Conservation (phyloP, 2,329 filamentous ascomycete genomes). For the Cryphonectria nitschkei region DNA sequence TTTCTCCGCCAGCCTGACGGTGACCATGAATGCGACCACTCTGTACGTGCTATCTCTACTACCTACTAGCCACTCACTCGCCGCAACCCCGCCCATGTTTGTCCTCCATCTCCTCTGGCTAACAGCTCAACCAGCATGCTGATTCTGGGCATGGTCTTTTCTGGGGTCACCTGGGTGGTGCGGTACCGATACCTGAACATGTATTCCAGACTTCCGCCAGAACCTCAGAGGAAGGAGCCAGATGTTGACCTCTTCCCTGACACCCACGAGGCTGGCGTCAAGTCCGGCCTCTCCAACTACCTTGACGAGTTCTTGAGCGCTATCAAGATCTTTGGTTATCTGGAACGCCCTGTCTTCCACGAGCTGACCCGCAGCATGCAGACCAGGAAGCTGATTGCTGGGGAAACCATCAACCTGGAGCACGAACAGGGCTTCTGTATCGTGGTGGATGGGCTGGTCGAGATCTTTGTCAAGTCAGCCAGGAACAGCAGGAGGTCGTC, state of each 20-base stretch:
- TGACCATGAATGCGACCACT: conserved; percentile 98
- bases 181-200: conserved; percentile 96
- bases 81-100: too few species aligned
- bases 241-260: conserved; percentile 95
- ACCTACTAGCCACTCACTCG: conserved; percentile 15
- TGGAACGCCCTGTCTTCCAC: conserved; percentile 95
- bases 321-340: conserved; percentile 98
- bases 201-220: conserved; percentile 90
- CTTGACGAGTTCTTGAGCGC: conserved; percentile 97
- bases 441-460: conserved; percentile 92
- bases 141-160: conserved; percentile 75
- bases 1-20: conserved; percentile 90
- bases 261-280: conserved; percentile 84
- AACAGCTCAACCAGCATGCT: conserved; percentile 60
- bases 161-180: conserved; percentile 90
- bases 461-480: conserved; percentile 96
- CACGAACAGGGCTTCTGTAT: conserved; percentile 98
- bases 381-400: conserved; percentile 92
- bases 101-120: conserved; percentile 21
- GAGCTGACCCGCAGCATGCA: conserved; percentile 98
- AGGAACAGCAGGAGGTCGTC: conserved; percentile 52
- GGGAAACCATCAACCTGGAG: conserved; percentile 91
- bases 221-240: conserved; percentile 94
- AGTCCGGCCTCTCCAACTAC: conserved; percentile 92
- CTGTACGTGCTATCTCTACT: conserved; percentile 63